A percentile compares a stretch with the other conserved stretches of the same genome.
These are phyloP conservation scores for Aspergillus sp. DNA, from an alignment of 2,329 filamentous ascomycete genomes.

Conservation along the genomic window DNA sequence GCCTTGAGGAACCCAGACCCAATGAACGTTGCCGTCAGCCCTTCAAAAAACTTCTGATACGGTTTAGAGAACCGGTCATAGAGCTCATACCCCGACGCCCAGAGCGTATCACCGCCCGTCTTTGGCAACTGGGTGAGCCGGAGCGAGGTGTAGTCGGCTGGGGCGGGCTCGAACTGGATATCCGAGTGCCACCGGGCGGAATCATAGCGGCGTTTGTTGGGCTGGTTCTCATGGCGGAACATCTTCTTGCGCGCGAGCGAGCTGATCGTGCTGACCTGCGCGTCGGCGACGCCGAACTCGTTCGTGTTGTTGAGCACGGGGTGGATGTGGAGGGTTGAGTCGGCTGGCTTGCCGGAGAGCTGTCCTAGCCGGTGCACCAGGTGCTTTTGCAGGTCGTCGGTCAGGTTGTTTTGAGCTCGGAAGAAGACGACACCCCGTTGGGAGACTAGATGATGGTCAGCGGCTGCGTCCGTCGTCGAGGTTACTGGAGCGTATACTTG, in stretches of 20 bases:
- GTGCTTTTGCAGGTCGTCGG: conserved; percentile 64
- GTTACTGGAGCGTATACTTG: conserved; percentile 47
- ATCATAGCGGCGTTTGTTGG: conserved; percentile 35
- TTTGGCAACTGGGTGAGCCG: conserved; percentile 56
- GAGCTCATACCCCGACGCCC: conserved; percentile 66
- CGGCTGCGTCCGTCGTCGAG: not conserved
- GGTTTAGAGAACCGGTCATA: conserved; percentile 62
- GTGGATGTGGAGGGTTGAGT: conserved; percentile 61
- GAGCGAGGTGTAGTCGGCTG: conserved; percentile 64
- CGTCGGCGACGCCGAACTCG: conserved; percentile 56
- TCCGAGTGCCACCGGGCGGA: conserved; percentile 58
- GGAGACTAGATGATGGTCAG: conserved; percentile 54
- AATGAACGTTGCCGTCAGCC: conserved; percentile 56
- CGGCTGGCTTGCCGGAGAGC: conserved; percentile 57
- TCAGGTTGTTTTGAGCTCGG: conserved; percentile 60
- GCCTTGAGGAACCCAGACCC: conserved; percentile 51
- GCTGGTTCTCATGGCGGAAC: conserved; percentile 33
- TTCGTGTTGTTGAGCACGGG: conserved; percentile 56
- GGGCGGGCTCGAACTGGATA: conserved; percentile 64
- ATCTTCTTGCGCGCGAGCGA: conserved; percentile 55
- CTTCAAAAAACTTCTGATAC: conserved; percentile 59
- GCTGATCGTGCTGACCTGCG: conserved; percentile 64
- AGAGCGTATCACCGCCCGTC: conserved; percentile 61
- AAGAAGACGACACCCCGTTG: conserved; percentile 70
- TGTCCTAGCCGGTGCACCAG: conserved; percentile 61